Evolutionary conservation across 768 basidiomycete genomes (phyloP).

Genomic region (Rhizopogon vulgaris): DNA sequence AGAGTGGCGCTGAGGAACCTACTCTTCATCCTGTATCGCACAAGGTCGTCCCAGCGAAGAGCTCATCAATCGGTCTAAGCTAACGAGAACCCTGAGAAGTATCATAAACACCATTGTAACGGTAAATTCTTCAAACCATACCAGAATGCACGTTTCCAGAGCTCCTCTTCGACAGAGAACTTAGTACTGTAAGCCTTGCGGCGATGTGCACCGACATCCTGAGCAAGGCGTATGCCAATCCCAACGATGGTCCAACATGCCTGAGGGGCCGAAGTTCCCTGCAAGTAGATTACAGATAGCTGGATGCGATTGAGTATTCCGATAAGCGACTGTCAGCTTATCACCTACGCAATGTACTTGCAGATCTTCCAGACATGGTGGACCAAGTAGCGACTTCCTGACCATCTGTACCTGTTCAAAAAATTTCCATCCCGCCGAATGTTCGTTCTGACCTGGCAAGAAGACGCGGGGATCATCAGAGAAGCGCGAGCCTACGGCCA

Average conservation of each 20-base stretch:
- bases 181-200: constrained; percentile 25
- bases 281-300: constrained; percentile 50
- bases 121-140: constrained; percentile 11
- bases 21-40: constrained; percentile 70
- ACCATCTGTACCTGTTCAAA: constrained; percentile 51
- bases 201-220: constrained; percentile 55
- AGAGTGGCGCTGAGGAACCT: constrained; percentile 16
- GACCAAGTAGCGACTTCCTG: constrained; percentile 49
- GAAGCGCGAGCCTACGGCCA: constrained; percentile 56
- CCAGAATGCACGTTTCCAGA: constrained; percentile 57
- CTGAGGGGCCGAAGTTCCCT: constrained; percentile 55
- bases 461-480: constrained; percentile 53
- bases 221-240: constrained; percentile 48
- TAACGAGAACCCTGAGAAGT: constrained; percentile 21
- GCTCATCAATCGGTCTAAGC: constrained; percentile 28
- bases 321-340: constrained; percentile 4
- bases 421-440: constrained; percentile 49
- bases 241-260: constrained; percentile 66
- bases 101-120: neutral
- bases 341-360: constrained; percentile 56
- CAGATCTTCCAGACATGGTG: constrained; percentile 60
- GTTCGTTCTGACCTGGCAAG: constrained; percentile 31
- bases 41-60: constrained; percentile 59
- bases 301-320: constrained; percentile 14
- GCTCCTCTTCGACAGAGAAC: constrained; percentile 45